These are phyloP conservation scores for Quercus dentata DNA, from an alignment of 306 rosid genomes.

Conservation along the genomic window DNA sequence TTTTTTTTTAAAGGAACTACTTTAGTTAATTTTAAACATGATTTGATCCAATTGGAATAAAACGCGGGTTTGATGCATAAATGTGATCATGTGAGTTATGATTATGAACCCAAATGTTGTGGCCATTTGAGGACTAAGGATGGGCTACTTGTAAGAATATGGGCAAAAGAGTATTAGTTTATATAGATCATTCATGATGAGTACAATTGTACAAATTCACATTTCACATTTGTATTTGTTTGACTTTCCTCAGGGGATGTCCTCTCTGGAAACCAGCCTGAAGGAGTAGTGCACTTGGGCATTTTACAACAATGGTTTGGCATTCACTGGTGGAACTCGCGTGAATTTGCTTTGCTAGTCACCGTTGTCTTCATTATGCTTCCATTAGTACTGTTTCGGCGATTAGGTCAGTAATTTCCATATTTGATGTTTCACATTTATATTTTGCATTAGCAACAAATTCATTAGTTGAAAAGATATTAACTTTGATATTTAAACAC, in stretches of 20 bases:
- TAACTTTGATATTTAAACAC: background rate
- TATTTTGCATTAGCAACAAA: background rate
- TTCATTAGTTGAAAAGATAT: background rate
- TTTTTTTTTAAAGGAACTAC: too few species aligned
- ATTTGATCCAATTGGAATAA: too few species aligned
- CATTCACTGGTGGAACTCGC: slow-evolving; percentile 89
- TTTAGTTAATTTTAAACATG: too few species aligned
- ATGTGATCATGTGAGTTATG: too few species aligned
- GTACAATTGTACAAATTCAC: background rate
- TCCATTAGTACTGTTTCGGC: slow-evolving; percentile 63
- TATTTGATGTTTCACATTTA: background rate
- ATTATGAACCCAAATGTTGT: too few species aligned
- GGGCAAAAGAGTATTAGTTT: too few species aligned
- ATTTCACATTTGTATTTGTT: background rate
- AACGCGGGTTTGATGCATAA: too few species aligned
- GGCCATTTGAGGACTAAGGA: too few species aligned
- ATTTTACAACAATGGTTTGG: slow-evolving; percentile 95
- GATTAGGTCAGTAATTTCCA: slow-evolving; percentile 57
- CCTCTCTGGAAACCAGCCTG: slow-evolving; percentile 55
- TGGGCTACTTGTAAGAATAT: too few species aligned
- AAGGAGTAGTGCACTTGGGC: slow-evolving; percentile 65
- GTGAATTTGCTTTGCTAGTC: slow-evolving; percentile 62
- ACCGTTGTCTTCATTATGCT: slow-evolving; percentile 58
- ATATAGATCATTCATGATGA: background rate
- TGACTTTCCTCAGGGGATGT: slow-evolving; percentile 65